These are phyloP conservation scores for Croton laevigatus DNA, from an alignment of 441 rosid genomes.

Conservation along the genomic window DNA sequence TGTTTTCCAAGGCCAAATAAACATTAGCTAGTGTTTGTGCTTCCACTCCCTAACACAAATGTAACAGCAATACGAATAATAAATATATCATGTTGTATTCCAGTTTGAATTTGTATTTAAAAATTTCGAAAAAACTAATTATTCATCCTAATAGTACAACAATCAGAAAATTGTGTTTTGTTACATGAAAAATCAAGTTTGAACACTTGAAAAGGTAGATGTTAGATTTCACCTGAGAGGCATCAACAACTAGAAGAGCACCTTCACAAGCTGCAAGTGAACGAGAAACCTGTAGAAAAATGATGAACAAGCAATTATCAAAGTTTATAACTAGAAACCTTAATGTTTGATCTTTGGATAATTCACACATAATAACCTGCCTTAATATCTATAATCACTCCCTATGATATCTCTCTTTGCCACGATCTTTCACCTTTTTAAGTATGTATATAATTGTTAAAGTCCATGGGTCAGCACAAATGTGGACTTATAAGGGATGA, in stretches of 20 bases:
- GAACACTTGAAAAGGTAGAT: not conserved
- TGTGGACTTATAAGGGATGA: too few relatives aligned
- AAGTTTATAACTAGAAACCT: not conserved
- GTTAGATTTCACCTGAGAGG: slow-evolving; percentile 72
- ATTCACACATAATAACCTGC: not conserved
- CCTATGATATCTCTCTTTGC: not conserved
- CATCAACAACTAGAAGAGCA: slow-evolving; percentile 97
- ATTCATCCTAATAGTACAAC: not conserved
- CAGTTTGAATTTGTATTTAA: not conserved
- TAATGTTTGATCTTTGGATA: not conserved
- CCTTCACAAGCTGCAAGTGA: slow-evolving; percentile 99
- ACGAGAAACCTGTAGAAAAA: slow-evolving; percentile 72
- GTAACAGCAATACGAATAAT: slow-evolving; percentile 9
- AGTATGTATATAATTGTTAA: too few relatives aligned
- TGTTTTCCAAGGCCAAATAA: slow-evolving; percentile 90
- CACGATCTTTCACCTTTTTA: not conserved
- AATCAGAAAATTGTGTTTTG: not conserved
- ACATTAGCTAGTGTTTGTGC: slow-evolving; percentile 97
- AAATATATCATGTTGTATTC: not conserved
- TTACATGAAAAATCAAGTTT: not conserved
- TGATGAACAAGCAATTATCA: not conserved
- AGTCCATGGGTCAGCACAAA: too few relatives aligned
- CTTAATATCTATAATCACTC: not conserved
- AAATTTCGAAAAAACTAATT: not conserved
- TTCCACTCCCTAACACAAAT: slow-evolving; percentile 80